Base-by-base conservation (phyloP, 345 rosid species). In the Gynandropsis gynandra region DNA sequence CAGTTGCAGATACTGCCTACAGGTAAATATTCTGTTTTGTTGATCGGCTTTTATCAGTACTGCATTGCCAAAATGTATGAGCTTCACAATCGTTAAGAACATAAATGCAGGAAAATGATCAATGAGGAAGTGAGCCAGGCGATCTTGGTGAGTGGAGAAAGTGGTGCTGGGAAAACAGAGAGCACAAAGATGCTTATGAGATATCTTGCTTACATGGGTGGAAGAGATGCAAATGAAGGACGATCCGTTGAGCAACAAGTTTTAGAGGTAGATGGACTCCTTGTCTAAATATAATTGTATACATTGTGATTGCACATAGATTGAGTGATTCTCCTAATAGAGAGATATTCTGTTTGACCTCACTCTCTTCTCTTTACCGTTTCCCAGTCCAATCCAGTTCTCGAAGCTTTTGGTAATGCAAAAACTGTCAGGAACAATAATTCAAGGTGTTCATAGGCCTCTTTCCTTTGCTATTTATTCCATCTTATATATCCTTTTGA, bases 131-230 rank as follows among this genome's bases (percentile, higher is more conserved):
- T 79, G 44, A 92, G 97, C 66, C 98, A 92, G 66, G 58, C 98
- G 27, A 92, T 92, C 56, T 76, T 92, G 72, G 98, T 92, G 59
- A 92, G 98, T 50, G 98, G 98, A 53, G 98, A 92, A 70, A 92
- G 98, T 48, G 98, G 98, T 56, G 98, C 97, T 21, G 98, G 98
- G 67, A 92, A 92, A 78, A 87, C 98, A 42, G 98, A 92, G 79
- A 85, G 90, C 77, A 92, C 98, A 47, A 92, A 92, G 72, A 78
- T 79, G 88, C 93, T 92, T 53, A 92, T 92, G 98, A 73, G 65
- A 0, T 92, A 87, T 70, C 94, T 92, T 65, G 98, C 98, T 33
- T 80, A 73, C 63, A 85, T 92, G 98, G 98, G 98, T 61, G 98
- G 97, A 54, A 82, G 80, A 80, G 72, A 75, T 61, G 82, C 62